phyloP scores from a whole-genome alignment of 2,329 filamentous ascomycete species.

The Xylaria digitata region DNA sequence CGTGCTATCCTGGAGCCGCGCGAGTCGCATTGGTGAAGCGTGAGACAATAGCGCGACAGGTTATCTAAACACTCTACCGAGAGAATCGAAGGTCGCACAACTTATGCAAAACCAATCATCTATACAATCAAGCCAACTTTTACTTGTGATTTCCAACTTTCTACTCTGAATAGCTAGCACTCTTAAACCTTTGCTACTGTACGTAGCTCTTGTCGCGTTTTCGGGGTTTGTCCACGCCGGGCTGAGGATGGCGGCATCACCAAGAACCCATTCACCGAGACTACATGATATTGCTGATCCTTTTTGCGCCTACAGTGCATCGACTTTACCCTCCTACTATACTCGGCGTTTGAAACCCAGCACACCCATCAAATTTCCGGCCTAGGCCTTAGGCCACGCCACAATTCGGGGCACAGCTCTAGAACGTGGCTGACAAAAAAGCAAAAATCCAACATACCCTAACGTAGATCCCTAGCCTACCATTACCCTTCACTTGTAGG shows the following conservation, averaged over 20 bases:
- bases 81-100: background rate
- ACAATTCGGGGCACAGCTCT: slow-evolving; percentile 18
- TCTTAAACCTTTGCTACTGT: background rate
- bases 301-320: slow-evolving; percentile 6
- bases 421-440: slow-evolving; percentile 28
- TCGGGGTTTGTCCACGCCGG: background rate
- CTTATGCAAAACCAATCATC: background rate
- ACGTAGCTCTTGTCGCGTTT: background rate
- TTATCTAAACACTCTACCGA: background rate
- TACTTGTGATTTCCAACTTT: background rate
- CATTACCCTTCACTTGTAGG: background rate
- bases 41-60: background rate
- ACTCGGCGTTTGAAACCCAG: slow-evolving; percentile 8
- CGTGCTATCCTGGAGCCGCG: background rate
- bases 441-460: slow-evolving; percentile 24
- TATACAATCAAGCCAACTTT: background rate
- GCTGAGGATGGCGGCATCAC: background rate
- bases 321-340: no score
- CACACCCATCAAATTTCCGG: slow-evolving; percentile 25
- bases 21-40: background rate
- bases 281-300: slow-evolving; percentile 6
- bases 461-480: slow-evolving; percentile 21
- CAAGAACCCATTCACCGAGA: slow-evolving; percentile 8
- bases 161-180: background rate
- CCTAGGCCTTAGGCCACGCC: slow-evolving; percentile 13